phyloP scores from a whole-genome alignment of 2,329 filamentous ascomycete species.

The Colletotrichum simmondsii region DNA sequence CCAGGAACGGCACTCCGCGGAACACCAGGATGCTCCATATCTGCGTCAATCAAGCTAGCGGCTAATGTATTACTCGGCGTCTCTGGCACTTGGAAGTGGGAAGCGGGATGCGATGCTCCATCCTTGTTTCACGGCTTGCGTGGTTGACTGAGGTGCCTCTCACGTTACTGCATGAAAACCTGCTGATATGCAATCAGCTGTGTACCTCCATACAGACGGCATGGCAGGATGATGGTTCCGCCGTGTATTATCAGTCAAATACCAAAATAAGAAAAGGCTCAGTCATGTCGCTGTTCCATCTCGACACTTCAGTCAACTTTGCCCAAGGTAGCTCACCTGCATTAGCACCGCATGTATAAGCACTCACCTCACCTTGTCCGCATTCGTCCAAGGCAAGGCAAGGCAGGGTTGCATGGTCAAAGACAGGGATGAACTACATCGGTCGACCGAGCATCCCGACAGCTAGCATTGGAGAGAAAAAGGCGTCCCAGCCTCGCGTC shows the following conservation, averaged over 20 bases:
- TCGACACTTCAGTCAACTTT: not conserved
- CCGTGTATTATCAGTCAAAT: slow-evolving; percentile 10
- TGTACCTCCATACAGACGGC: not conserved
- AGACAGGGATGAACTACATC: slow-evolving; percentile 14
- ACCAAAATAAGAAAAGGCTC: slow-evolving; percentile 10
- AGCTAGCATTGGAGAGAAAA: not conserved
- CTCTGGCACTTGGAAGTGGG: not conserved
- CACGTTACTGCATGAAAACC: not conserved
- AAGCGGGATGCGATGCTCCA: not conserved
- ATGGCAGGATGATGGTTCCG: not conserved
- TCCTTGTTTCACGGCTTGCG: slow-evolving; percentile 9
- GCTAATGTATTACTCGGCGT: not conserved
- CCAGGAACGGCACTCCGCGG: not conserved
- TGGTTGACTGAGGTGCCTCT: not conserved
- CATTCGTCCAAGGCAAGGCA: not conserved
- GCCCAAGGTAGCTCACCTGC: not conserved
- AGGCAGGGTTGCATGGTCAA: not conserved
- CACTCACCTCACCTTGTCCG: slow-evolving; percentile 6
- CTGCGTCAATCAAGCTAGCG: not conserved
- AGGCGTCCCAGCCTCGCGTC: not conserved
- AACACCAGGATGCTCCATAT: not conserved
- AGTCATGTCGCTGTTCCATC: not conserved
- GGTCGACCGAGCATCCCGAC: slow-evolving; percentile 31
- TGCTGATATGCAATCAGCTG: slow-evolving; percentile 7
- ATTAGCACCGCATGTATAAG: not conserved